Evolutionary conservation across 75 land plant species (phyloP), one percentile per base, ranked within the genome.

Genomic region (Sequoia sempervirens): DNA sequence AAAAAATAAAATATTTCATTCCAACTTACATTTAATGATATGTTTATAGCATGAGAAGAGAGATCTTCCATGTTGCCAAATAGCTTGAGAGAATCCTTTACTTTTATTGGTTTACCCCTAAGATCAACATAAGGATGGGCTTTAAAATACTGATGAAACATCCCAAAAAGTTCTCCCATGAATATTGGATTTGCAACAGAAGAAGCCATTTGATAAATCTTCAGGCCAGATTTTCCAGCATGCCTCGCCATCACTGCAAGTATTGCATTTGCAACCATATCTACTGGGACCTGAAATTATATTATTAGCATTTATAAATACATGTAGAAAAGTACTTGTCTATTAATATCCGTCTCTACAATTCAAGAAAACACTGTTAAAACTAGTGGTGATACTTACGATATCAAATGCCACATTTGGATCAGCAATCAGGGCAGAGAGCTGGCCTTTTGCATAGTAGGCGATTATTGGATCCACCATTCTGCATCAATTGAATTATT

Each of bases 381-480:
- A 64, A 18, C 37, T 17, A 4, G 4, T 75, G 53, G 12, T 17
- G 23, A 20, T 80, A 85, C 93, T 91, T 81, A 96, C 99, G 41
- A 95, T 91, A 86, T 96, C 99, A 66, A 96, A 87, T 1, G 95
- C 93, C 52, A 92, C 91, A 70, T 92, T 82, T 36, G 95, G 94
- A 80, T 96, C 92, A 20, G 81, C 95, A 9, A 93, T 82, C 80
- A 96, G 93, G 30, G 93, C 91, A n/a, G 93, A 86, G 20, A 95
- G 90, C 66, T 92, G 95, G 8, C 98, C 97, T 87, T 95, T 96
- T 11, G 97, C 97, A 84, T 95, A 95, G 58, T 86, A 88, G 9
- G 93, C 83, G 76, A 96, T 82, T 72, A 96, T 88, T 14, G 97
- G 98, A 84, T 95, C 98, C 92, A 95, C 91, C 98, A 96, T 96